A percentile compares a stretch with the other conserved stretches of the same genome.
Evolutionary conservation across 2,329 filamentous ascomycete species (phyloP).

Genomic region (Sporothrix euskadiensis): DNA sequence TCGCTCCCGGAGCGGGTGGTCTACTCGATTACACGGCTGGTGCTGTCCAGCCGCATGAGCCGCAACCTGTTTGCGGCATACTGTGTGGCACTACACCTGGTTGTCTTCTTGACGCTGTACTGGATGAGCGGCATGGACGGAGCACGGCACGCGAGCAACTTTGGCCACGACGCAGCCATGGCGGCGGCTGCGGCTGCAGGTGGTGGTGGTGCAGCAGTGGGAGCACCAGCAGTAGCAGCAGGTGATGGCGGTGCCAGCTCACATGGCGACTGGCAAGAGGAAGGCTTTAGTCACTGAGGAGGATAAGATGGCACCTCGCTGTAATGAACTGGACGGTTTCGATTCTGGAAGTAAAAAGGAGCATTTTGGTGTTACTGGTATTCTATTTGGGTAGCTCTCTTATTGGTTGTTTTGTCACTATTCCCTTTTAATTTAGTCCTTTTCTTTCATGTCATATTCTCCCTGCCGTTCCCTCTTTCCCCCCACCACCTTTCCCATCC

Average conservation of each 20-base stretch:
- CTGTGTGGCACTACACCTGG: slow-evolving; percentile 80
- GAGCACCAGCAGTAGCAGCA: slow-evolving; percentile 40
- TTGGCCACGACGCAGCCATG: slow-evolving; percentile 52
- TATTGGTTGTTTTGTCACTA: slow-evolving; percentile 14
- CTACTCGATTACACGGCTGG: slow-evolving; percentile 86
- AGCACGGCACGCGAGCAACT: slow-evolving; percentile 59
- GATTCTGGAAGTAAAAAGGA: neutral
- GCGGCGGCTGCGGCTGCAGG: slow-evolving; percentile 46
- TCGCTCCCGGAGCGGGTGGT: slow-evolving; percentile 85
- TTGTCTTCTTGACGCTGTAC: slow-evolving; percentile 86
- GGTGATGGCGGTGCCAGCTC: slow-evolving; percentile 36
- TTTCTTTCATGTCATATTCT: neutral
- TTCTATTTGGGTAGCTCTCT: slow-evolving; percentile 14
- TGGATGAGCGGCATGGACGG: slow-evolving; percentile 72
- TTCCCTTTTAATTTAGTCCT: neutral
- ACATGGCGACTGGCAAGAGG: slow-evolving; percentile 64
- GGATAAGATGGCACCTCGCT: neutral
- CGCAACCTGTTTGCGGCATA: slow-evolving; percentile 93
- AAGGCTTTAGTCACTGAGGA: slow-evolving; percentile 53
- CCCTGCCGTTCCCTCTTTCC: neutral
- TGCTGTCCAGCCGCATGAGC: slow-evolving; percentile 85
- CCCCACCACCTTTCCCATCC: neutral
- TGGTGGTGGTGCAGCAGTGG: slow-evolving; percentile 37
- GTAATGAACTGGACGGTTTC: neutral
- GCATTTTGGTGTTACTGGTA: slow-evolving; percentile 21